Conservation (phyloP, 2,329 filamentous ascomycete genomes). For the Fusarium lateritium region DNA sequence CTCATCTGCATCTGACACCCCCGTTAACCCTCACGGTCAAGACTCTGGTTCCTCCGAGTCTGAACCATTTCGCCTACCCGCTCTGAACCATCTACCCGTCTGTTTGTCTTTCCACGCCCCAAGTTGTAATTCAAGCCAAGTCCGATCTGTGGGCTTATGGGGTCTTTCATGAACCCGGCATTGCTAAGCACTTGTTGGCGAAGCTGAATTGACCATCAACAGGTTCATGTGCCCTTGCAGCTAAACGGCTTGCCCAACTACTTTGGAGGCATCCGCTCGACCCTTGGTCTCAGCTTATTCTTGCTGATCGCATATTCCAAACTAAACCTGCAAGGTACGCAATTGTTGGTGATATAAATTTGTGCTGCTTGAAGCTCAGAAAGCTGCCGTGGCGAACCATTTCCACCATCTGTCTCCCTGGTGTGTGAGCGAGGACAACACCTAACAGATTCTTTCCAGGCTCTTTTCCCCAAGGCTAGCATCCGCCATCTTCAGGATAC, state of each 20-base stretch:
- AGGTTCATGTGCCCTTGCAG: slow-evolving; percentile 43
- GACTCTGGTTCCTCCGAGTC: slow-evolving; percentile 50
- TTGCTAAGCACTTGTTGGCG: slow-evolving; percentile 20
- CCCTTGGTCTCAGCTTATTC: slow-evolving; percentile 38
- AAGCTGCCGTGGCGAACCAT: slow-evolving; percentile 25
- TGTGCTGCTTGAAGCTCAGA: slow-evolving; percentile 15
- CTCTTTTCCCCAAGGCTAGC: slow-evolving; percentile 13
- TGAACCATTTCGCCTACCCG: slow-evolving; percentile 46
- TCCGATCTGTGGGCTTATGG: slow-evolving; percentile 21
- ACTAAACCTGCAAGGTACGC: slow-evolving; percentile 36
- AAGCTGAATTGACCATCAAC: slow-evolving; percentile 43
- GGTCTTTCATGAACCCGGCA: slow-evolving; percentile 23
- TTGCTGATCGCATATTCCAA: slow-evolving; percentile 30
- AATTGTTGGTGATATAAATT: slow-evolving; percentile 17
- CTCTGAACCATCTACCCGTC: slow-evolving; percentile 40
- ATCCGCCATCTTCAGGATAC: slow-evolving; percentile 40
- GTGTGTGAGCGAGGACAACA: slow-evolving; percentile 9
- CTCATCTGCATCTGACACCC: slow-evolving; percentile 45
- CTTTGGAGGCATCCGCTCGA: slow-evolving; percentile 34
- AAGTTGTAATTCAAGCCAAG: slow-evolving; percentile 22
- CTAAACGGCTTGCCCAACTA: slow-evolving; percentile 24
- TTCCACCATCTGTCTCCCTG: background rate
- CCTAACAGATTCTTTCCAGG: slow-evolving; percentile 35
- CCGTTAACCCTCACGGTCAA: slow-evolving; percentile 46
- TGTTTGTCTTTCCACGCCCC: slow-evolving; percentile 42